Evolutionary conservation across 768 basidiomycete species (phyloP), one percentile per base, ranked within the genome.

Genomic region (Leccinum rimulosum): DNA sequence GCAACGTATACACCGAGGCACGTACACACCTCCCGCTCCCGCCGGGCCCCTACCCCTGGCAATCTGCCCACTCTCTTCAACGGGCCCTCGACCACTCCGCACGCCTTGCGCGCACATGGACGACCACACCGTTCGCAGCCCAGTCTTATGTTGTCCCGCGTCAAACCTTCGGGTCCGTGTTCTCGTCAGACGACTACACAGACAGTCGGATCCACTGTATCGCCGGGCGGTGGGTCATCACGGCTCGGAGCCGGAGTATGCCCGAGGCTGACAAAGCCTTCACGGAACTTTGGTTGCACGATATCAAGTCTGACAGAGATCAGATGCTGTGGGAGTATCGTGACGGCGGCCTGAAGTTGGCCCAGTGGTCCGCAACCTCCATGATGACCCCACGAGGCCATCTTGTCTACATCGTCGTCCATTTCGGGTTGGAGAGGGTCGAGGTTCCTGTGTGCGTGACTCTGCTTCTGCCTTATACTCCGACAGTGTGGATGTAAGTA

Each of bases 41-140:
- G 17, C 57, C 64, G 1, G 66, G 66, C 25, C 61, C 61, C 3
- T 68, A 61, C 6, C 9, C 52, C 17, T 68, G 66, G 67, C 61
- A 68, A 55, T 64, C 64, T 17, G 54, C 8, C 19, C 53, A 14
- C 30, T 63, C 58, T 27, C 59, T 57, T 38, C 67, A 66, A 12
- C 58, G 54, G 38, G 25, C 61, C 9, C 67, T 68, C 57, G 43
- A 66, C 28, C 9, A 40, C 49, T 69, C 67, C 1, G 49, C 47
- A 1, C 67, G 55, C 45, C 52, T 66, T 25, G 59, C 55, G 22
- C 52, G 25, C 25, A 31, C 36, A 6, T 68, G 67, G 66, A 61
- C 58, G 19, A 56, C 64, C 4, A 33, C 52, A 14, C 67, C 57
- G 14, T 58, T 61, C 45, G 33, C 57, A n/a, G 30, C 56, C 45